These are phyloP conservation scores for Parastagonospora avenae DNA, from an alignment of 2,329 filamentous ascomycete genomes.

Conservation along the genomic window DNA sequence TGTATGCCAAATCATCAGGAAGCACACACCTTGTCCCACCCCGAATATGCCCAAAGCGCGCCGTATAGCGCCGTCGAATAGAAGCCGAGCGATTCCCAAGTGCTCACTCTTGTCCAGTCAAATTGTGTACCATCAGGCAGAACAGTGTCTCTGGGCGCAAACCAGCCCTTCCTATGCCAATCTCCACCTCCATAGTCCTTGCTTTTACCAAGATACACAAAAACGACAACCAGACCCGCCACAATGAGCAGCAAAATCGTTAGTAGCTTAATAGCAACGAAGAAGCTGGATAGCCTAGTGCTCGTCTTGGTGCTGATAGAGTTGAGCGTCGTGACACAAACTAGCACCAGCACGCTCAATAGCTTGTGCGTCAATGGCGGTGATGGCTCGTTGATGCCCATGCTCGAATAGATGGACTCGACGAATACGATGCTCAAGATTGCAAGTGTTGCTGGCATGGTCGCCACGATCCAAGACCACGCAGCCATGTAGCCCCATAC, in stretches of 20 bases:
- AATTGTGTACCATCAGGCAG: constrained; percentile 37
- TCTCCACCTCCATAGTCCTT: constrained; percentile 41
- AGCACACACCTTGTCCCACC: constrained; percentile 43
- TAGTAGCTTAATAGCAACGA: constrained; percentile 44
- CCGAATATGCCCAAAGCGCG: constrained; percentile 42
- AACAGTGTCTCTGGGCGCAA: constrained; percentile 32
- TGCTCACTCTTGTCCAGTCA: constrained; percentile 48
- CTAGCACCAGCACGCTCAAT: constrained; percentile 46
- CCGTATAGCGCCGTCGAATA: constrained; percentile 61
- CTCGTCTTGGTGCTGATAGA: constrained; percentile 52
- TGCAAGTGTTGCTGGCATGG: constrained; percentile 69
- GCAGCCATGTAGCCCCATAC: constrained; percentile 66
- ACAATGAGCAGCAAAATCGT: constrained; percentile 43
- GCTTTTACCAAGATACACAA: constrained; percentile 30
- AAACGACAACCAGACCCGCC: constrained; percentile 41
- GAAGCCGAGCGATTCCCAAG: constrained; percentile 67
- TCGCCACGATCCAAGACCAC: constrained; percentile 69
- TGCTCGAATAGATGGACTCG: constrained; percentile 51
- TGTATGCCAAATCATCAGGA: not conserved
- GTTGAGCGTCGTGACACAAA: constrained; percentile 48
- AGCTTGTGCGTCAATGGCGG: constrained; percentile 51
- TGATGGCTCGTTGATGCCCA: constrained; percentile 63
- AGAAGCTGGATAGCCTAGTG: constrained; percentile 47
- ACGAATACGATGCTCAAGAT: constrained; percentile 68
- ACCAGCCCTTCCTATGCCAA: constrained; percentile 43